Evolutionary conservation across 768 basidiomycete genomes (phyloP), one percentile per base, ranked within the genome.

Genomic region (Gymnopilus junonius): DNA sequence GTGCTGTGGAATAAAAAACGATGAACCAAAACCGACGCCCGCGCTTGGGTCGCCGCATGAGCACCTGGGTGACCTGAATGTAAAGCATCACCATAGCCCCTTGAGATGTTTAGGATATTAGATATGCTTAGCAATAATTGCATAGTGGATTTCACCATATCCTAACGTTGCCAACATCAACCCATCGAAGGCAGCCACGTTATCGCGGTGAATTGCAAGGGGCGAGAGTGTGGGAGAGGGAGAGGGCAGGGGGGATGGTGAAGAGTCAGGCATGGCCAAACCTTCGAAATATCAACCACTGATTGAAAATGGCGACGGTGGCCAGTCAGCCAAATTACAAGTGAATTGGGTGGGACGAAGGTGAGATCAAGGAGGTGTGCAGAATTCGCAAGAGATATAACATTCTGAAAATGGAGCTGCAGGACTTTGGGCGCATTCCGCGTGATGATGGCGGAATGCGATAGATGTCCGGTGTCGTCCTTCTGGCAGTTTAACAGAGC

Each of bases 41-140:
- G 32, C 79, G 75, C 55, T 73, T 74, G 8, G 79, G 78, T n/a
- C 75, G 71, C 40, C 73, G 71, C 4, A 75, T 64, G 17, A 81
- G 72, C 21, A 77, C 75, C 42, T 76, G 75, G 6, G 66, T 57
- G 29, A 81, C 68, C 65, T 80, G 80, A 20, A 79, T 67, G 48
- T 74, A 76, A 25, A 81, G 67, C 80, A 80, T 81, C 11, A 78
- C 51, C 51, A 80, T 54, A 17, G 78, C 79, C 39, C 80, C 80
- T 81, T n/a, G 37, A 4, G 27, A 61, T 20, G 55, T 43, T 46
- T 8, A 51, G 8, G 11, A 23, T 29, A 51, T 55, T 21, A 66
- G 54, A n/a, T 5, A 8, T n/a, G 17, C 27, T 2, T 42, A 4
- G 23, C 14, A 42, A 21, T 5, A 17, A 20, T 23, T 21, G 20